These are phyloP conservation scores for Pouteria campechiana DNA, from an alignment of 179 eudicot genomes.

Conservation along the genomic window DNA sequence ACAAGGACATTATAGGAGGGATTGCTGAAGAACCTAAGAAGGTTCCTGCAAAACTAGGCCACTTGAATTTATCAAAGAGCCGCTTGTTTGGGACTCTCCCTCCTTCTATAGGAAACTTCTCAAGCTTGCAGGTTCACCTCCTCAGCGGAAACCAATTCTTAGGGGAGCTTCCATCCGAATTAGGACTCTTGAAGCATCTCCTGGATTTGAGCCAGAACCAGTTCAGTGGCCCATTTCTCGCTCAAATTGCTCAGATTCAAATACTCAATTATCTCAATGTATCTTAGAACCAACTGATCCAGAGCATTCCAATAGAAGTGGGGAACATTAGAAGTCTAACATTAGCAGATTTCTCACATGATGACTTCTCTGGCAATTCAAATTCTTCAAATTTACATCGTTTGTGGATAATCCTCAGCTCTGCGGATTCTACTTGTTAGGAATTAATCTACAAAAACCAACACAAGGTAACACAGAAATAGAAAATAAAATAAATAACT, in stretches of 20 bases:
- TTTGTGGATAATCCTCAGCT: constrained; percentile 38
- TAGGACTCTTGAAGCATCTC: constrained; percentile 20
- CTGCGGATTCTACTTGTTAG: constrained; percentile 19
- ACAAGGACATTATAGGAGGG: constrained; percentile 38
- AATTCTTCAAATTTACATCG: constrained; percentile 30
- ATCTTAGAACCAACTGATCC: constrained; percentile 42
- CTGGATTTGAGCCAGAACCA: constrained; percentile 45
- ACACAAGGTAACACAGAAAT: too few relatives aligned
- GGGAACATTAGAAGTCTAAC: constrained; percentile 54
- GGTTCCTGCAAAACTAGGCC: constrained; percentile 14
- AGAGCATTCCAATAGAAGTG: constrained; percentile 36
- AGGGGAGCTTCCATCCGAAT: constrained; percentile 31
- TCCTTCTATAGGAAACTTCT: constrained; percentile 26
- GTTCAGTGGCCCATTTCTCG: constrained; percentile 36
- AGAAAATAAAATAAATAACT: too few relatives aligned
- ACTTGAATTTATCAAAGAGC: constrained; percentile 41
- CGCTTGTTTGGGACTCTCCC: constrained; percentile 33
- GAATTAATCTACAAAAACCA: too few relatives aligned
- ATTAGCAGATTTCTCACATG: constrained; percentile 47
- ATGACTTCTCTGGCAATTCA: constrained; percentile 39
- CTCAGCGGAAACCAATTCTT: constrained; percentile 25
- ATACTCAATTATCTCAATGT: constrained; percentile 37
- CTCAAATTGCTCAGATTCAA: constrained; percentile 24
- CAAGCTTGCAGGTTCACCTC: constrained; percentile 21
- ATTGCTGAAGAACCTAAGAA: constrained; percentile 12